Percentiles rank a stretch among this genome's conserved stretches.
phyloP scores from a whole-genome alignment of 169 alveolate genomes.

The Cyclospora cayetanensis region DNA sequence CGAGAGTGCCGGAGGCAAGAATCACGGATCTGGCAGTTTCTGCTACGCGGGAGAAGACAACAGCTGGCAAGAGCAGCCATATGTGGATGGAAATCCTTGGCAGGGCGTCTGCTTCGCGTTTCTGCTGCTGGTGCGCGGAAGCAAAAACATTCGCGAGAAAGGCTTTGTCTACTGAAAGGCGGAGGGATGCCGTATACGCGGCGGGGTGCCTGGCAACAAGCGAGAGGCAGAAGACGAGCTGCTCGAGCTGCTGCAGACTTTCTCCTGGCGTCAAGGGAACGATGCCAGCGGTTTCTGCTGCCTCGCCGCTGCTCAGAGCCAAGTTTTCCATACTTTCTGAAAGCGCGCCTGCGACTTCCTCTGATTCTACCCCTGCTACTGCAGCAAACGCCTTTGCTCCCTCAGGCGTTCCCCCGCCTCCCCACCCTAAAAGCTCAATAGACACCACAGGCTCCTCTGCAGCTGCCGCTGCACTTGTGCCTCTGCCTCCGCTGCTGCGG shows the following conservation, averaged over 20 bases:
- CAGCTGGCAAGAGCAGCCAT: constrained; percentile 18
- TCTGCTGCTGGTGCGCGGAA: constrained; percentile 11
- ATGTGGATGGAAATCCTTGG: neutral
- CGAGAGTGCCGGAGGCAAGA: constrained; percentile 53
- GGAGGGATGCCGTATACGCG: neutral
- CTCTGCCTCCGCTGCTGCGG: neutral
- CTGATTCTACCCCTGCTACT: constrained; percentile 12
- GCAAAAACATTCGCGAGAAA: constrained; percentile 34
- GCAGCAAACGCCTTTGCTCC: constrained; percentile 34
- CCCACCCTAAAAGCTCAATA: neutral
- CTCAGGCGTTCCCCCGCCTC: neutral
- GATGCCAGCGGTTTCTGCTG: neutral
- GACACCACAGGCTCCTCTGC: neutral
- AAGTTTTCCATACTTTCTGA: neutral
- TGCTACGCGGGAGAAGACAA: neutral
- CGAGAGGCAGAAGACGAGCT: neutral
- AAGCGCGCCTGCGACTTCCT: neutral
- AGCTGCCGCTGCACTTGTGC: neutral
- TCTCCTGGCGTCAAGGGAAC: neutral
- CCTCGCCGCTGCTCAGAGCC: neutral
- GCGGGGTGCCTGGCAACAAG: neutral
- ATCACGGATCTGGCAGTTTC: neutral
- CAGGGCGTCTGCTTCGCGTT: neutral
- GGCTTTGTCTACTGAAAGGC: neutral
- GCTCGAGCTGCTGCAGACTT: constrained; percentile 27